phyloP scores from a whole-genome alignment of 257 asterid genomes.

The Nicotiana attenuata region DNA sequence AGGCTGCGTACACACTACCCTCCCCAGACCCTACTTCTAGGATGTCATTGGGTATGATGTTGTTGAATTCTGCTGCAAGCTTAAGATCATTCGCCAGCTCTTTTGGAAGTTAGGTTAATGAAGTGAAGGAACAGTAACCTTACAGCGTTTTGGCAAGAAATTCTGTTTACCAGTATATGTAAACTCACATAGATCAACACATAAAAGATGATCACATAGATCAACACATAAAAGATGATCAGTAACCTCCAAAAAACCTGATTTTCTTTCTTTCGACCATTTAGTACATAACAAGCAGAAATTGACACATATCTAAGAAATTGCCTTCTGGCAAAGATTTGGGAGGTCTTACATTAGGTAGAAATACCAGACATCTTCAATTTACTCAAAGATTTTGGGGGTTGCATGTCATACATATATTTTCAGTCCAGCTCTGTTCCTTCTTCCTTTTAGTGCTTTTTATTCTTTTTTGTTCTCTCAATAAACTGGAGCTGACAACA shows the following conservation, averaged over 20 bases:
- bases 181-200: not conserved
- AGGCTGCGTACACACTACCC: no score
- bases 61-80: not conserved
- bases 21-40: no score
- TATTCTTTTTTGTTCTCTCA: not conserved
- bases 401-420: not conserved
- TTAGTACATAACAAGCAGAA: not conserved
- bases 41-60: no score
- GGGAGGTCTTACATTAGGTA: not conserved
- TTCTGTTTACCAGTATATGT: not conserved
- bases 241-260: not conserved
- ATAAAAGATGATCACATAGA: not conserved
- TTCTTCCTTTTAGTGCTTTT: not conserved
- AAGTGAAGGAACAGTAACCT: not conserved
- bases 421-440: not conserved
- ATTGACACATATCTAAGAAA: not conserved
- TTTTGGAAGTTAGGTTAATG: not conserved
- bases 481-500: not conserved
- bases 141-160: not conserved
- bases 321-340: not conserved
- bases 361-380: not conserved
- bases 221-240: conserved; percentile 1
- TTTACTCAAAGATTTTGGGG: not conserved
- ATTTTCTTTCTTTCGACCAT: not conserved
- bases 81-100: not conserved